These are phyloP conservation scores for Nakataea oryzae DNA, from an alignment of 2,329 filamentous ascomycete species.

Conservation along the genomic window DNA sequence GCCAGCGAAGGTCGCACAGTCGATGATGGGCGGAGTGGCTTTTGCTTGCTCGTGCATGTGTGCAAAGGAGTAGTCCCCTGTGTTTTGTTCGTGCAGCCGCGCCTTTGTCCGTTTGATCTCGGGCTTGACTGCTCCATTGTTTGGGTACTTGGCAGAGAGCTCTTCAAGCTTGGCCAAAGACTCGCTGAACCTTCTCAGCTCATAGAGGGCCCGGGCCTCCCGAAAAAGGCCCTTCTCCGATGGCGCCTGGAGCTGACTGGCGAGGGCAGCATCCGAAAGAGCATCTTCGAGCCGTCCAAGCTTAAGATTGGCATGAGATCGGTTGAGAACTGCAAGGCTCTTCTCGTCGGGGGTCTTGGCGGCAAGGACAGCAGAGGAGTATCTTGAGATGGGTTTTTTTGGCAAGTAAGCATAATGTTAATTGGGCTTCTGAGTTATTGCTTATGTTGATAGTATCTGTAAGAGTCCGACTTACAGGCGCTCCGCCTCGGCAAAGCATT, in stretches of 20 bases:
- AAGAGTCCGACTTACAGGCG: slow-evolving; percentile 17
- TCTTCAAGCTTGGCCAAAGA: slow-evolving; percentile 22
- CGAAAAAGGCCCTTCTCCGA: slow-evolving; percentile 34
- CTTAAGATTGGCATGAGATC: slow-evolving; percentile 21
- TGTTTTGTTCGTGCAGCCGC: slow-evolving; percentile 25
- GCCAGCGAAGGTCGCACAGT: slow-evolving; percentile 33
- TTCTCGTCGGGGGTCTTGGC: slow-evolving; percentile 23
- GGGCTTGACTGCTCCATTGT: slow-evolving; percentile 17
- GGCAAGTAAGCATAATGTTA: slow-evolving; percentile 2
- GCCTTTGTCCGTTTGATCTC: slow-evolving; percentile 18
- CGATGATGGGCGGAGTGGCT: slow-evolving; percentile 27
- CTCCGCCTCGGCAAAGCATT: slow-evolving; percentile 18
- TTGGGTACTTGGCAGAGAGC: slow-evolving; percentile 21
- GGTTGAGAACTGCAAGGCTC: slow-evolving; percentile 22
- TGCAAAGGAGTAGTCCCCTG: slow-evolving; percentile 26
- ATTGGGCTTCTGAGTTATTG: too few relatives aligned
- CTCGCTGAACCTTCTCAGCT: slow-evolving; percentile 24
- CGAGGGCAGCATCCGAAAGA: slow-evolving; percentile 16
- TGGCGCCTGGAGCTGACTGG: not conserved
- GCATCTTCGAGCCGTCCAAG: slow-evolving; percentile 18
- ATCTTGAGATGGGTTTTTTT: slow-evolving; percentile 15
- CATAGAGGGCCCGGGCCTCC: slow-evolving; percentile 32
- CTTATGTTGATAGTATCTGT: too few relatives aligned
- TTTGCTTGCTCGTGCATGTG: slow-evolving; percentile 24
- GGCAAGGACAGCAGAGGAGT: slow-evolving; percentile 22